Evolutionary conservation across 306 rosid genomes (phyloP), one percentile per base, ranked within the genome.

Genomic region (Quercus robur): DNA sequence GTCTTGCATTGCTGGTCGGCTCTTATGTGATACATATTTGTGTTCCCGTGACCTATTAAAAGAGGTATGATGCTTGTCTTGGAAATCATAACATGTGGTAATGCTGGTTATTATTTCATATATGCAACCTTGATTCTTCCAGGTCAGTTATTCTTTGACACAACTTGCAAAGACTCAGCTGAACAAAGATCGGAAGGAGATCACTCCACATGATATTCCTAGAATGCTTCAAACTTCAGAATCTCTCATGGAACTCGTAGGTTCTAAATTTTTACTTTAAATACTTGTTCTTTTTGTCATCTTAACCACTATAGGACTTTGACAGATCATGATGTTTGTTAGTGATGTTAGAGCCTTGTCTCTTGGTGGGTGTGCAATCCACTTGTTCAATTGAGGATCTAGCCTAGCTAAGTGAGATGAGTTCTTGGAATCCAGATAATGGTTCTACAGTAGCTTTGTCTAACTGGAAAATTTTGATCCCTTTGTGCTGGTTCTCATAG

Each of bases 1-100:
- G 96, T 88, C 97, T 80, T 95, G 99, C 86, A 85, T 93, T 78
- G 91, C 99, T 80, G 98, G 99, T 33, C 89, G 97, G 70, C 94
- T 95, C 74, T 88, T 95, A 82, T 95, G 99, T 90, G 99, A 95
- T 85, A 93, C 98, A 8, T 90, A 84, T 81, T 85, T 90, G 85
- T 88, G 91, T 88, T 85, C 99, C 77, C 97, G 99, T 78, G 99
- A 95, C 74, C 88, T 95, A 76, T 82, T 95, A 77, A 93, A 89
- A 87, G 99, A 95, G 99, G 99, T 95, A 81, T 21, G 79, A 1
- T 77, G 30, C 72, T 77, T 79, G 83, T 75, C 56, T 51, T 68
- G 73, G 70, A 87, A 80, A 73, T 56, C 51, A 6, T 54, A 25
- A 54, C 25, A 10, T 56, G 64, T 33, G 41, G 54, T 57, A 74